Base-by-base conservation (phyloP, 306 rosid genomes). In the Senna siamea region DNA sequence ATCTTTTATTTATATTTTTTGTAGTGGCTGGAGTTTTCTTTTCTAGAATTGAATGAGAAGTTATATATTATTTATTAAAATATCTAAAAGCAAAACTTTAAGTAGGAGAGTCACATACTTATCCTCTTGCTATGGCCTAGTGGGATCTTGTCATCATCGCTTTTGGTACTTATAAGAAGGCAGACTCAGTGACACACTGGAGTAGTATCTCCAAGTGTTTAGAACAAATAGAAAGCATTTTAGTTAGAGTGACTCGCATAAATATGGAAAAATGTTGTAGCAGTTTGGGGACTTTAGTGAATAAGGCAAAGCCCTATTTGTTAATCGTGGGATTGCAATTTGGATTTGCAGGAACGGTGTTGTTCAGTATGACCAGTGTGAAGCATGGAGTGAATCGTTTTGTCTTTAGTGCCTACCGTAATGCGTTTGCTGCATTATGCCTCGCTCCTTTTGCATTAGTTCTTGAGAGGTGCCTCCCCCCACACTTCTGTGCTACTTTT, bases 371-470 rank as follows among this genome's bases (percentile, higher is more conserved):
- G 90, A 89, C 76, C 0, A 86, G 89, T 75, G 50, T 90, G 55
- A 88, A 63, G 41, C 89, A 69, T 19, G 97, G 94, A 73, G 82
- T 87, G 89, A 91, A 69, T 56, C 94, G 87, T 32, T 91, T 73
- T 38, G 90, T 88, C 9, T 83, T 88, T 30, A 69, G 85, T 64
- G 94, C 89, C 32, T 91, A 88, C 56, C 90, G 97, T 8, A 87
- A 88, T 70, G 85, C 81, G 43, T 66, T 83, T 4, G 89, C 95
- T 3, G 87, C 91, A 23, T 43, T 89, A 2, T 57, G 81, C 30
- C 89, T 89, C 5, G 89, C 91, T 37, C 90, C 93, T 15, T 89
- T 87, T 18, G 93, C 91, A 0, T 70, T 87, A 7, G 4, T 89
- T 52, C 58, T 89, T 15, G 91, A 89, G 78, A 89, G 97, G 96